Evolutionary conservation across 306 rosid species (phyloP).

Genomic region (Glycine tomentella): DNA sequence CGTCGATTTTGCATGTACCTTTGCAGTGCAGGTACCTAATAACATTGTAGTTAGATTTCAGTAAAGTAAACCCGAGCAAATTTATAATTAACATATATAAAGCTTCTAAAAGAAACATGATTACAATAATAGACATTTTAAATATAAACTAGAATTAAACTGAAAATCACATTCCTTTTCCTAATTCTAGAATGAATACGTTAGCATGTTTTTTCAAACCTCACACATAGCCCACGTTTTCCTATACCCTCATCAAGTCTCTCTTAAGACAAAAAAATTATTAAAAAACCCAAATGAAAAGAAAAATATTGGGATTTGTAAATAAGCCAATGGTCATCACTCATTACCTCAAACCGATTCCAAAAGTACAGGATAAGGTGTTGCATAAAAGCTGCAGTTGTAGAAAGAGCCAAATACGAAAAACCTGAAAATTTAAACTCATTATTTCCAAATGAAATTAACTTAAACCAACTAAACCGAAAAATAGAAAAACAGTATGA

Average conservation of each 20-base stretch:
- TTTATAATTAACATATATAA: slow-evolving; percentile 28
- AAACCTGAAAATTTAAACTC: slow-evolving; percentile 68
- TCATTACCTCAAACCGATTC: slow-evolving; percentile 92
- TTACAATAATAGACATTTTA: slow-evolving; percentile 5
- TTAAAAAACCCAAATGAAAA: background rate
- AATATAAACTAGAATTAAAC: background rate
- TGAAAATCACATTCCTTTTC: slow-evolving; percentile 9
- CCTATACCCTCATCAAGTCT: no score
- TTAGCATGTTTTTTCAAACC: background rate
- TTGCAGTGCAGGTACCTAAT: slow-evolving; percentile 92
- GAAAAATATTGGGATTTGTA: background rate
- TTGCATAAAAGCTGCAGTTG: slow-evolving; percentile 98
- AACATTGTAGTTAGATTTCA: slow-evolving; percentile 32
- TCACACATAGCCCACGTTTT: no score
- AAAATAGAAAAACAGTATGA: background rate
- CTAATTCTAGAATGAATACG: background rate
- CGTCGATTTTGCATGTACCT: slow-evolving; percentile 93
- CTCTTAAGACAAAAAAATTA: background rate
- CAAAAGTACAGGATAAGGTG: slow-evolving; percentile 95
- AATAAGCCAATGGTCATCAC: slow-evolving; percentile 32
- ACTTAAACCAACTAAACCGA: slow-evolving; percentile 21
- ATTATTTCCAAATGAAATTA: slow-evolving; percentile 43
- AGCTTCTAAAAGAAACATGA: slow-evolving; percentile 15
- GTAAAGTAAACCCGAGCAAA: slow-evolving; percentile 12
- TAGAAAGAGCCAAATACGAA: slow-evolving; percentile 95